These are phyloP conservation scores for Fonsecaea multimorphosa DNA, from an alignment of 2,329 filamentous ascomycete genomes.

Conservation along the genomic window DNA sequence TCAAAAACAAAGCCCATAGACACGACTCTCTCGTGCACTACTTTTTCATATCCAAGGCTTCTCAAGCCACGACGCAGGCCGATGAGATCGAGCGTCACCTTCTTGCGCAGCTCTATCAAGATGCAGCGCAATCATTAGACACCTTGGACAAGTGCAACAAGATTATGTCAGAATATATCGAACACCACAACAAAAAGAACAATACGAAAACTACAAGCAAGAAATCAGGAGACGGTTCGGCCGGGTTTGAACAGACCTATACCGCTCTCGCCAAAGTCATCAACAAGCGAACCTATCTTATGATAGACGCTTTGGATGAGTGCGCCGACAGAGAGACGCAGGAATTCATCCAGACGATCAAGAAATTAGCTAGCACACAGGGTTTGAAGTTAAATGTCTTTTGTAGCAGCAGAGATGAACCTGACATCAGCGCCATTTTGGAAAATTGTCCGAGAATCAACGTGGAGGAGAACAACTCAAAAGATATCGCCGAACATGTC, in stretches of 20 bases:
- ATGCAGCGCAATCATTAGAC: background rate
- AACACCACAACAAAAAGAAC: background rate
- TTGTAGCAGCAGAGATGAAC: constrained; percentile 1
- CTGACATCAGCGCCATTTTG: background rate
- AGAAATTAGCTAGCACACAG: background rate
- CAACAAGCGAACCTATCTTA: constrained; percentile 2
- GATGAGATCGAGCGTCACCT: constrained; percentile 3
- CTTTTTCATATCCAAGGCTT: background rate
- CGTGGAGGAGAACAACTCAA: constrained; percentile 3
- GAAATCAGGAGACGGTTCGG: background rate
- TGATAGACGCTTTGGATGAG: constrained; percentile 4
- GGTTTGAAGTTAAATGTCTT: background rate
- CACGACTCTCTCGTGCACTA: constrained; percentile 1
- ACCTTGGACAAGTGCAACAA: background rate
- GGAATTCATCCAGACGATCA: constrained; percentile 4
- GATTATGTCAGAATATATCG: background rate
- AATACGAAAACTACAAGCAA: background rate
- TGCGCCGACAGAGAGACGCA: background rate
- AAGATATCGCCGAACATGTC: background rate
- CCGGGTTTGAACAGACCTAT: constrained; percentile 2
- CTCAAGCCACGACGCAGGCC: background rate
- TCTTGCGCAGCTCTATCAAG: background rate
- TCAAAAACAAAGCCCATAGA: background rate
- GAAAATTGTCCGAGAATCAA: background rate
- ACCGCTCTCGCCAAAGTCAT: background rate